These are phyloP conservation scores for Lactarius trivialis DNA, from an alignment of 768 basidiomycete species.

Conservation along the genomic window DNA sequence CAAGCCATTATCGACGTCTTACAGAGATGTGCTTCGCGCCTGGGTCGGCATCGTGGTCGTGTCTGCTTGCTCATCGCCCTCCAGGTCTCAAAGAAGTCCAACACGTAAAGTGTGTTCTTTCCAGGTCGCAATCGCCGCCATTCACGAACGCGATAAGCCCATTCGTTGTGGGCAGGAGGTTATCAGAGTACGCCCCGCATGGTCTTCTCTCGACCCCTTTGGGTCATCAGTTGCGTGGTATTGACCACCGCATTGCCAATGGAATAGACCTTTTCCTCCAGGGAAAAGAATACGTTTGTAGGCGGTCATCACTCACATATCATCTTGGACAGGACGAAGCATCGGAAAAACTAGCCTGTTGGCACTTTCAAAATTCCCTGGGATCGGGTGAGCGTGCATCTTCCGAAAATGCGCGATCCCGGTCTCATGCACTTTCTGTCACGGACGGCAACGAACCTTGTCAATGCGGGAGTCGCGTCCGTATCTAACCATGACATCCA, in stretches of 20 bases:
- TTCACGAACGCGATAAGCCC: slow-evolving; percentile 6
- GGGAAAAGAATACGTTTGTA: slow-evolving; percentile 22
- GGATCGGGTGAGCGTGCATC: slow-evolving; percentile 40
- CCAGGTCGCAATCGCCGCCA: slow-evolving; percentile 15
- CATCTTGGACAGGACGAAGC: slow-evolving; percentile 13
- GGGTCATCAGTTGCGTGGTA: slow-evolving; percentile 17
- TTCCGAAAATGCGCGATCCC: neutral
- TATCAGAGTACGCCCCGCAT: slow-evolving; percentile 11
- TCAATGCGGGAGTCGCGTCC: slow-evolving; percentile 43
- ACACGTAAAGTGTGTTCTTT: slow-evolving; percentile 22
- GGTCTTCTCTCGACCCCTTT: neutral
- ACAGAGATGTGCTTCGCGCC: slow-evolving; percentile 33
- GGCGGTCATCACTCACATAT: slow-evolving; percentile 1
- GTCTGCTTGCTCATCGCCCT: neutral
- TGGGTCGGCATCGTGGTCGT: neutral
- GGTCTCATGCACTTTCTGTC: neutral
- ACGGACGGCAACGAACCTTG: slow-evolving; percentile 37
- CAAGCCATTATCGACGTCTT: slow-evolving; percentile 37
- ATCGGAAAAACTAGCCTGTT: slow-evolving; percentile 25
- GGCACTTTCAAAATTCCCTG: slow-evolving; percentile 33
- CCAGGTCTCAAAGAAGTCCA: slow-evolving; percentile 20
- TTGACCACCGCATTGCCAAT: slow-evolving; percentile 21
- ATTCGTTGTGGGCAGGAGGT: slow-evolving; percentile 20
- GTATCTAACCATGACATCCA: slow-evolving; percentile 36
- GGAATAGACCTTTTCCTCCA: slow-evolving; percentile 22